phyloP scores from a whole-genome alignment of 495 filamentous ascomycete species.

The Bombardia bombarda region DNA sequence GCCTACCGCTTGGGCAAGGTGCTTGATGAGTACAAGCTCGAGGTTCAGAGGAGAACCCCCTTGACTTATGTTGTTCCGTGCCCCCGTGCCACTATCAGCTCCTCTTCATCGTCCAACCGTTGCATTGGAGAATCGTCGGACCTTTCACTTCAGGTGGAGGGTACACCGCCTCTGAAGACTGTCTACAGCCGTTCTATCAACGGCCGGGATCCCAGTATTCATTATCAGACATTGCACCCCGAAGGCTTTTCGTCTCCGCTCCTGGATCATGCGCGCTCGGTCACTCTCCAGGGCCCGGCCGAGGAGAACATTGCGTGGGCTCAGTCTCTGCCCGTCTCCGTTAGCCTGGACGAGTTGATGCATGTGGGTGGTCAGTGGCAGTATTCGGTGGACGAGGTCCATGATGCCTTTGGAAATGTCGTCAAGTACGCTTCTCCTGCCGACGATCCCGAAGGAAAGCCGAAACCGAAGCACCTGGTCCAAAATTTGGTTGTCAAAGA shows the following conservation, averaged over 20 bases:
- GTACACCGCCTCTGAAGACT: conserved; percentile 84
- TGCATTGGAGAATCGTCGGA: conserved; percentile 85
- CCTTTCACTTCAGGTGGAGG: conserved; percentile 70
- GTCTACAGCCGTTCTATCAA: conserved; percentile 84
- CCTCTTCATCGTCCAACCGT: conserved; percentile 50
- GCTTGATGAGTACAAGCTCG: conserved; percentile 85
- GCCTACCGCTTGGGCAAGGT: conserved; percentile 78
- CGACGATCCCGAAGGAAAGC: conserved; percentile 54
- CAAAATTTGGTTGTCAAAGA: conserved; percentile 81
- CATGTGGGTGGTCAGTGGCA: conserved; percentile 68
- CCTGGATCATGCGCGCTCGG: conserved; percentile 44
- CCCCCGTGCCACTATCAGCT: conserved; percentile 65
- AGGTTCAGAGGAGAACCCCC: conserved; percentile 67
- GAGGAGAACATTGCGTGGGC: conserved; percentile 74
- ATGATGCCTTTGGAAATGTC: conserved; percentile 81
- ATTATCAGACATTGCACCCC: conserved; percentile 85
- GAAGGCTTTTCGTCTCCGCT: conserved; percentile 77
- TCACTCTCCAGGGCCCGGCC: conserved; percentile 44
- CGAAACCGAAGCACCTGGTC: conserved; percentile 54
- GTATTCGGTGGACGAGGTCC: conserved; percentile 84
- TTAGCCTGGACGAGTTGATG: conserved; percentile 85
- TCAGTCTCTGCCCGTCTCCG: conserved; percentile 58
- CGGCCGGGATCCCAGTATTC: conserved; percentile 60
- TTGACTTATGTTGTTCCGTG: conserved; percentile 77
- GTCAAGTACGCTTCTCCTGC: conserved; percentile 66